Evolutionary conservation across 1,284 basidiomycete species (phyloP).

Genomic region (Rhodotorula sp.): DNA sequence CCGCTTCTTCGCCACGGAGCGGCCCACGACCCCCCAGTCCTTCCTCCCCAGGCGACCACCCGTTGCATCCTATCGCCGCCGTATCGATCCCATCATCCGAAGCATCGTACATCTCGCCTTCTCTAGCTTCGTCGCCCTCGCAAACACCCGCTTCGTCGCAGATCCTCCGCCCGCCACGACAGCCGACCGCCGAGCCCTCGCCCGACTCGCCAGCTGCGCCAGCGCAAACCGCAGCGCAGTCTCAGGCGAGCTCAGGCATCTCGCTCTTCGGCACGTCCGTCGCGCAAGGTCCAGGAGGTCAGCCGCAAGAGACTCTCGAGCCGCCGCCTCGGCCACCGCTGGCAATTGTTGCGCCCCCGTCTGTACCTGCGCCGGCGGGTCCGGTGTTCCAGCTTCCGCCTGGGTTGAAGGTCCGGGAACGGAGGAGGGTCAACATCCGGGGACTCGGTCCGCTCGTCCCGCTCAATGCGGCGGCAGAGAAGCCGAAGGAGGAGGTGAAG

Average conservation of each 20-base stretch:
- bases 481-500: too few species aligned
- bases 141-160: background rate
- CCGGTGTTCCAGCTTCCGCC: slow-evolving; percentile 19
- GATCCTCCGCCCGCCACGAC: background rate
- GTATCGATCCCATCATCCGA: too few species aligned
- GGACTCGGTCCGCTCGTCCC: background rate
- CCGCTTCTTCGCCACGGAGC: too few species aligned
- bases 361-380: background rate
- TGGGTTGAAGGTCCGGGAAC: slow-evolving; percentile 19
- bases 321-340: background rate
- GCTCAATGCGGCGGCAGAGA: too few species aligned
- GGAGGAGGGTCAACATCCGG: slow-evolving; percentile 34
- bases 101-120: background rate
- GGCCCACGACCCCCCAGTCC: background rate
- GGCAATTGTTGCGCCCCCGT: background rate
- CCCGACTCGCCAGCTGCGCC: background rate
- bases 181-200: too few species aligned
- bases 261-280: slow-evolving; percentile 15
- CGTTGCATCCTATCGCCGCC: background rate
- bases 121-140: background rate
- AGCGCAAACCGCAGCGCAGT: background rate
- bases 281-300: slow-evolving; percentile 13
- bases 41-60: slow-evolving; percentile 1
- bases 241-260: slow-evolving; percentile 22
- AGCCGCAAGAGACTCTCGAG: slow-evolving; percentile 26